A percentile compares a stretch with the other conserved stretches of the same genome.
Evolutionary conservation across 2,329 filamentous ascomycete genomes (phyloP).

Genomic region (Xylogone sp.): DNA sequence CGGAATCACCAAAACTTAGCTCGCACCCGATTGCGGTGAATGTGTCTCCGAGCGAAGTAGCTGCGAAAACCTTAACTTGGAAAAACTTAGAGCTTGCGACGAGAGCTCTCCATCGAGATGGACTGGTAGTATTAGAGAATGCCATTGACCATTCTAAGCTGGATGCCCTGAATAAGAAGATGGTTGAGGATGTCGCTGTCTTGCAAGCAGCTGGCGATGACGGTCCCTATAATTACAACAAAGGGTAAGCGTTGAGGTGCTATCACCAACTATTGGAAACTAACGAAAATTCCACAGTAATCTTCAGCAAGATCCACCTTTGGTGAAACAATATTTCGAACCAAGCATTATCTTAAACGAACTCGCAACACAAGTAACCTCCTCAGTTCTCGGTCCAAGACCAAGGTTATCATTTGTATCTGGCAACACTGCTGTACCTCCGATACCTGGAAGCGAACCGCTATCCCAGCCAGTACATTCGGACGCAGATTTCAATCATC

Average conservation of each 20-base stretch:
- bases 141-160: slow-evolving; percentile 47
- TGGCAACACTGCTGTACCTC: slow-evolving; percentile 54
- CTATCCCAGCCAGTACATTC: slow-evolving; percentile 53
- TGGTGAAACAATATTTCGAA: slow-evolving; percentile 44
- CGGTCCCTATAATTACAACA: slow-evolving; percentile 60
- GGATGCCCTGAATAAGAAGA: slow-evolving; percentile 52
- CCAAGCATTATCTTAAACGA: slow-evolving; percentile 50
- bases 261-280: neutral
- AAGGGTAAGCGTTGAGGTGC: too few species aligned
- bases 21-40: slow-evolving; percentile 10
- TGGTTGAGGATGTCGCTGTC: slow-evolving; percentile 52
- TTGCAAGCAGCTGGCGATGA: slow-evolving; percentile 49
- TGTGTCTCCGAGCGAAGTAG: slow-evolving; percentile 9
- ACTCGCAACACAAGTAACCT: slow-evolving; percentile 52
- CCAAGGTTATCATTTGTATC: slow-evolving; percentile 56
- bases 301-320: slow-evolving; percentile 57
- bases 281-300: slow-evolving; percentile 31
- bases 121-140: slow-evolving; percentile 53
- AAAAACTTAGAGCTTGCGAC: slow-evolving; percentile 54
- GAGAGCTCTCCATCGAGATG: slow-evolving; percentile 47
- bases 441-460: slow-evolving; percentile 33
- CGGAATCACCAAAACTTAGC: neutral
- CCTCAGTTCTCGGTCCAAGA: slow-evolving; percentile 48
- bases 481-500: slow-evolving; percentile 56
- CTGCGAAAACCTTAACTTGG: slow-evolving; percentile 1